Base-by-base conservation (phyloP, 106 monocot genomes). In the Dendrobium catenatum region DNA sequence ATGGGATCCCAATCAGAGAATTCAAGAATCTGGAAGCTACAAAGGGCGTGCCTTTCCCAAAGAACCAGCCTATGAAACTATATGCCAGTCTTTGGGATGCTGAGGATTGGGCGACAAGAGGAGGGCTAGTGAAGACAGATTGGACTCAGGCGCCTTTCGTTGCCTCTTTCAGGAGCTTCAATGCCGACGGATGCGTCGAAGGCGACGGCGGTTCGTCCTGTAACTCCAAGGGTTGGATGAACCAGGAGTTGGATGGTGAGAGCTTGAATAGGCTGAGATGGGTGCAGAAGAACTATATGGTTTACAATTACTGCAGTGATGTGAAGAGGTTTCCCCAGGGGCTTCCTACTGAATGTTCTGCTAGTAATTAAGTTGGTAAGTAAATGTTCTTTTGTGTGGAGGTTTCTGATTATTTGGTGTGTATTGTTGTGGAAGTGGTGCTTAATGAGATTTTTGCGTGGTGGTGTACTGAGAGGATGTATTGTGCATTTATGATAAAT, bases 291-390 rank as follows among this genome's bases (percentile, higher is more conserved):
- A 85, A 85, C 8, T 84, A 87, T 80, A 87, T 87, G 89, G 67
- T 89, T 46, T 89, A 89, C 17, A 70, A 87, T 44, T 89, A 87
- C 49, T 89, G 89, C 72, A 55, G 26, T 11, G 89, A 89, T 58
- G 16, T 74, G 4, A 83, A 83, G 75, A 72, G 89, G 55, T 89
- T 89, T 55, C 80, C 84, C 42, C 82, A 81, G 3, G 84, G 80
- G 15, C 56, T 87, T 42, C 89, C 87, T n/a, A 29, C 40, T 15
- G 89, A 89, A 74, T 89, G 89, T 10, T 70, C 33, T 19, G 61
- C 6, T 26, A 26, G 26, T 61, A 8, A 4, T n/a, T 61, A 6
- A 61, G 1, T 61, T 61, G 19, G 0, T 54, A 1, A 10, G 51
- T 15, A 54, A 8, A 54, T 54, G 51, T 15, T 54, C 11, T 15